Evolutionary conservation across 164 flowering plant genomes (phyloP).

Genomic region (Macadamia integrifolia): DNA sequence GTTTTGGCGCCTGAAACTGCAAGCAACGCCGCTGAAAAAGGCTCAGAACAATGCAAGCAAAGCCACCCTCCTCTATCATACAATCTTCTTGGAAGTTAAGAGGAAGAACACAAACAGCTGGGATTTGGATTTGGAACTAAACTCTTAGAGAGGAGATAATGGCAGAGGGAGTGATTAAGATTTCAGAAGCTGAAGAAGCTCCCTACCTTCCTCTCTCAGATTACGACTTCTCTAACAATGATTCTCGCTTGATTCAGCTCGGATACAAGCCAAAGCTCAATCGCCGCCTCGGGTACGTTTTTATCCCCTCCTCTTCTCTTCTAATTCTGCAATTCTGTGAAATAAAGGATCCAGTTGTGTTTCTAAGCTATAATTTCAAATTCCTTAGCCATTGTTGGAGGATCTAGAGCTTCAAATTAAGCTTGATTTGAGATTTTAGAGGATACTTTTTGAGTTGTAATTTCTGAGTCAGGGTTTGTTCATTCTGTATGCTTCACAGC

Average conservation of each 20-base stretch:
- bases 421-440: not conserved
- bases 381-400: too few relatives aligned
- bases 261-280: slow-evolving; percentile 65
- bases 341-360: too few relatives aligned
- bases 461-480: not conserved
- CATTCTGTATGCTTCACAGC: slow-evolving; percentile 16
- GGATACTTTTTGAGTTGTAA: not conserved
- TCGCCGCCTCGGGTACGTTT: slow-evolving; percentile 44
- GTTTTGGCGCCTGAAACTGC: too few relatives aligned
- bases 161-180: slow-evolving; percentile 10
- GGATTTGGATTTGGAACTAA: too few relatives aligned
- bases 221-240: slow-evolving; percentile 15
- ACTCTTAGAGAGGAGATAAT: not conserved
- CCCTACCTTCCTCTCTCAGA: slow-evolving; percentile 29
- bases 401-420: too few relatives aligned
- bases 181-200: slow-evolving; percentile 20
- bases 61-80: too few relatives aligned
- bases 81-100: too few relatives aligned
- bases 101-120: too few relatives aligned
- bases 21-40: too few relatives aligned
- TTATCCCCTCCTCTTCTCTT: not conserved
- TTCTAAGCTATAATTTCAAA: too few relatives aligned
- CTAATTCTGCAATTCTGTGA: not conserved
- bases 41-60: too few relatives aligned
- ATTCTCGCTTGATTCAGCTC: slow-evolving; percentile 45